Evolutionary conservation across 768 basidiomycete species (phyloP), one percentile per base, ranked within the genome.

Genomic region (Boletus tomentosulus): DNA sequence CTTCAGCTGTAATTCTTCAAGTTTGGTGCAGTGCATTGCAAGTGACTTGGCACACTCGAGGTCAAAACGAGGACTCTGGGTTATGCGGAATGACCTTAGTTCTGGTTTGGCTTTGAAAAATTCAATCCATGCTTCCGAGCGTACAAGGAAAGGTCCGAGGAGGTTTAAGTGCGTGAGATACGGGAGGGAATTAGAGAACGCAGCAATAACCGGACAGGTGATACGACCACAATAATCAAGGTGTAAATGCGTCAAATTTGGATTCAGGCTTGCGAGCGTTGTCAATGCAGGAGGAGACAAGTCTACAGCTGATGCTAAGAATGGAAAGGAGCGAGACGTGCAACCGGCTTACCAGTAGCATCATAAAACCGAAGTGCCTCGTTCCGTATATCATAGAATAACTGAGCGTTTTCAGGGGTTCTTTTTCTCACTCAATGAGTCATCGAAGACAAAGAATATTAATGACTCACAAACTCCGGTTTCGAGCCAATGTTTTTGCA

Each of bases 191-290:
- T 70, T 75, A 39, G 76, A 76, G 78, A 91, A 89, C 25, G 79
- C 68, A 15, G 70, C 63, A 45, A 91, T 70, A 38, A 84, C 81
- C 0, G 72, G 56, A 58, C 86, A 81, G 50, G 87, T 79, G 54
- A 98, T 78, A 33, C 86, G 83, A 4, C 96, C 96, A 58, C 95
- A 98, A 59, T 83, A 85, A 62, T 93, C 87, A 16, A 99, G 84
- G 0, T 86, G 82, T 10, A 99, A 79, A 13, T 74, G 76, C 1
- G 84, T 83, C 28, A 99, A 76, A 61, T 89, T 90, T 1, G 92
- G 91, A 66, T 95, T 98, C 48, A 97, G 84, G 41, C 78, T 77
- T 0, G 84, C 83, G 9, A 98, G 79, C 0, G 89, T 80, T 37
- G 75, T 74, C 42, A 94, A 78, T 4, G 88, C 86, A 3, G 81